Base-by-base conservation (phyloP, 164 flowering plant species). In the Piper betle region DNA sequence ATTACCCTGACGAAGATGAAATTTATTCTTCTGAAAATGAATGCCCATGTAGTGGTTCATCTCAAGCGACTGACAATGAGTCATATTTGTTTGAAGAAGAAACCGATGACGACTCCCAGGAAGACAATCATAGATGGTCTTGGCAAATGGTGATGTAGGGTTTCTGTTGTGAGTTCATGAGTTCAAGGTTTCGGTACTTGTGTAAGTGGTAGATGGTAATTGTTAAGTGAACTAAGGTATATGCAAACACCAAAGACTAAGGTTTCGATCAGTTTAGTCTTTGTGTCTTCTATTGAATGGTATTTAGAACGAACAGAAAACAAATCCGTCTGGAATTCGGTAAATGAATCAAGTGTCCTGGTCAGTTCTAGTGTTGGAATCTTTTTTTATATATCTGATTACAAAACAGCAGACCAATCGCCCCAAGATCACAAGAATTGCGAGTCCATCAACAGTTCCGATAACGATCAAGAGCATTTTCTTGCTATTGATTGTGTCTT, bases 391-490 rank as follows among this genome's bases (percentile, higher is more conserved):
- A 64, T 71, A 85, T 66, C 66, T 57, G 38, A 80, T 52, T 33
- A 84, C 66, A 65, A 69, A 60, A 40, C 80, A 87, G 37, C 69
- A 86, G 6, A 71, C 75, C 70, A 88, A 15, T 19, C 87, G 94
- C 52, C 79, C 88, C n/a, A 80, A 39, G 63, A 84, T 72, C 53
- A 82, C 48, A n/a, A 83, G 56, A 66, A 86, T 64, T 25, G 84
- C 64, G 58, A 85, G 37, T 0, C 73, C 84, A 86, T 91, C 96
- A 63, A 71, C 78, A 9, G 80, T 76, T 13, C 78, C 85, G 4
- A 81, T 80, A 61, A 82, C 33, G 3, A 79, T 16, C 66, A 86
- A 41, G 0, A 80, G 77, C 91, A 87, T 84, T 73, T 71, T 82
- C 59, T 70, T 84, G 58, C 77, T 62, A 18, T 60, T 17, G 18